Evolutionary conservation across 495 filamentous ascomycete species (phyloP).

Genomic region (Trichoderma reesei): DNA sequence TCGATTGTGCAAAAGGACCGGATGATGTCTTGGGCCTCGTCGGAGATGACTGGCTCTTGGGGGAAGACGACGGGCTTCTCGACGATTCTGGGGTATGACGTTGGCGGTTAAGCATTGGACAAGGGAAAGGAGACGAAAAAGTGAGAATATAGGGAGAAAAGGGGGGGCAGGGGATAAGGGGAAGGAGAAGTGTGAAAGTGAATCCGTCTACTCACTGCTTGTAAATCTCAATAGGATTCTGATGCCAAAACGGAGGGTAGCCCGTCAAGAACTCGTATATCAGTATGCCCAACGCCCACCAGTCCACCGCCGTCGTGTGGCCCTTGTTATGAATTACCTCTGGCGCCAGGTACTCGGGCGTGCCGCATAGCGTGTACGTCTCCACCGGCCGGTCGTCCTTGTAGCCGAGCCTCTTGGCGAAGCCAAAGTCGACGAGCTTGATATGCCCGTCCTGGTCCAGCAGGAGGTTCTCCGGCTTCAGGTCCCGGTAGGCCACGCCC

Average conservation of each 20-base stretch:
- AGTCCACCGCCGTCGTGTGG: slow-evolving; percentile 94
- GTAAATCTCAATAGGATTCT: slow-evolving; percentile 93
- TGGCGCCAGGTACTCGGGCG: slow-evolving; percentile 91
- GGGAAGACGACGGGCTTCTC: slow-evolving; percentile 66
- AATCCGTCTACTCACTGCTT: slow-evolving; percentile 50
- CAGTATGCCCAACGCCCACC: slow-evolving; percentile 95
- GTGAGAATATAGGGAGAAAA: background rate
- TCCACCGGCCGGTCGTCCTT: slow-evolving; percentile 48
- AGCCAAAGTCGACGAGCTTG: slow-evolving; percentile 97
- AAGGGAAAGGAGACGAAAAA: too few relatives aligned
- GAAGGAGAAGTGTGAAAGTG: slow-evolving; percentile 20
- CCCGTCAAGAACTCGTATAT: slow-evolving; percentile 95
- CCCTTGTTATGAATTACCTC: slow-evolving; percentile 95
- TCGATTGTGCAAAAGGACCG: slow-evolving; percentile 80
- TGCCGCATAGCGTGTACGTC: slow-evolving; percentile 94
- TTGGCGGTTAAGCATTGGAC: too few relatives aligned
- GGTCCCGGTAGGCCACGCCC: slow-evolving; percentile 84
- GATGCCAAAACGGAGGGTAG: slow-evolving; percentile 95
- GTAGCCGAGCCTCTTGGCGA: slow-evolving; percentile 71
- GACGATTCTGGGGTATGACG: slow-evolving; percentile 49
- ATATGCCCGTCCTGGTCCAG: slow-evolving; percentile 88
- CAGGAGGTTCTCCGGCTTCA: slow-evolving; percentile 95
- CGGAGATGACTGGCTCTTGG: slow-evolving; percentile 49
- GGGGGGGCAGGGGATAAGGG: slow-evolving; percentile 19
- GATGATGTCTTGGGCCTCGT: slow-evolving; percentile 76